A percentile compares a stretch with the other conserved stretches of the same genome.
These are phyloP conservation scores for Eurotiales sp. DNA, from an alignment of 2,329 filamentous ascomycete genomes.

Conservation along the genomic window DNA sequence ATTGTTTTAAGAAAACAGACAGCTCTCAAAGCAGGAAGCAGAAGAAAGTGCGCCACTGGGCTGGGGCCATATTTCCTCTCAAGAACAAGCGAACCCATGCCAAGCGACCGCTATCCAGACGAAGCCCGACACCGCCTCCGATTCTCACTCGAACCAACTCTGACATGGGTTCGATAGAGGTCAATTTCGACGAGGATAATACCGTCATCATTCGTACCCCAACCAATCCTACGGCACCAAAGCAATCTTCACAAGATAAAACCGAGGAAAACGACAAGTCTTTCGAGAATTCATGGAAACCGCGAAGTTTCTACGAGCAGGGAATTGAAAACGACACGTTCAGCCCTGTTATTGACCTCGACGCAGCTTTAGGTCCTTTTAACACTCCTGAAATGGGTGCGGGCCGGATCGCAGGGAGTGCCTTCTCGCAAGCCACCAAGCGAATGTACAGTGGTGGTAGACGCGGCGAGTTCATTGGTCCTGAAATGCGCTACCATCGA, in stretches of 20 bases:
- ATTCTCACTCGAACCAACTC: slow-evolving; percentile 37
- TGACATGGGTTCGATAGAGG: slow-evolving; percentile 40
- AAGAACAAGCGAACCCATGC: slow-evolving; percentile 45
- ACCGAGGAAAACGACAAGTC: slow-evolving; percentile 17
- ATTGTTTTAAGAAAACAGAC: neutral
- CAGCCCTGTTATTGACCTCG: slow-evolving; percentile 84
- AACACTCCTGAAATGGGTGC: slow-evolving; percentile 60
- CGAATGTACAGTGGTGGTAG: slow-evolving; percentile 49
- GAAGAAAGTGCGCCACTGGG: slow-evolving; percentile 70
- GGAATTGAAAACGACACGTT: slow-evolving; percentile 59
- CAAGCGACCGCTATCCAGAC: slow-evolving; percentile 38
- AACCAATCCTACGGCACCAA: slow-evolving; percentile 32
- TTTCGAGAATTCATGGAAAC: slow-evolving; percentile 41
- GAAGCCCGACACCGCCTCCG: slow-evolving; percentile 45
- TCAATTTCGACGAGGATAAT: slow-evolving; percentile 49
- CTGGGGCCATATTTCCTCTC: slow-evolving; percentile 49
- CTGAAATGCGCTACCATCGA: slow-evolving; percentile 49
- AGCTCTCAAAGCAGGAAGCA: slow-evolving; percentile 46
- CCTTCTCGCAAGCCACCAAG: slow-evolving; percentile 38
- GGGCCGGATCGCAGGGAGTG: slow-evolving; percentile 27
- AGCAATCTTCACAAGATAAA: slow-evolving; percentile 2
- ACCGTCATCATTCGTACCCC: slow-evolving; percentile 46
- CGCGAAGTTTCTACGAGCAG: slow-evolving; percentile 43
- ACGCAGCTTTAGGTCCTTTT: slow-evolving; percentile 88
- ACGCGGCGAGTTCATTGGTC: slow-evolving; percentile 44